Evolutionary conservation across 768 basidiomycete species (phyloP).

Genomic region (Asterophora parasitica): DNA sequence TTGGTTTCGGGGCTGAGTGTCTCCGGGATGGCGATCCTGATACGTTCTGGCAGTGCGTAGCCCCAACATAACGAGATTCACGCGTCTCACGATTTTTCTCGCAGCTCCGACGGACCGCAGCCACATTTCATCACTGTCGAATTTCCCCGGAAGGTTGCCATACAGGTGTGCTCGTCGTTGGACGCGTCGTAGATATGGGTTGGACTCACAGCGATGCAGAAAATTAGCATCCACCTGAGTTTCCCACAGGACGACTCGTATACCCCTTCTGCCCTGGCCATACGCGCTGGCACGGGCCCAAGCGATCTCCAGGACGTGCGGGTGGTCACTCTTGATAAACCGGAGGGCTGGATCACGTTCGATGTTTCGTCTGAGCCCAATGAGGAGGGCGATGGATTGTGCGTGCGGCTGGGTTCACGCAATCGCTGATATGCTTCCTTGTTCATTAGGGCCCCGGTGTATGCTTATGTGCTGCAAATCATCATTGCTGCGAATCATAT

Average conservation of each 20-base stretch:
- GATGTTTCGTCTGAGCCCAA: slow-evolving; percentile 76
- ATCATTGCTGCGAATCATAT: slow-evolving; percentile 91
- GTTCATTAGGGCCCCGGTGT: slow-evolving; percentile 67
- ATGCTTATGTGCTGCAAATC: slow-evolving; percentile 87
- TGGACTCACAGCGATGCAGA: slow-evolving; percentile 39
- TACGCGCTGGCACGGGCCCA: slow-evolving; percentile 88
- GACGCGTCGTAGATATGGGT: background rate
- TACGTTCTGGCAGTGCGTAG: slow-evolving; percentile 95
- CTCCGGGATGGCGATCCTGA: slow-evolving; percentile 82
- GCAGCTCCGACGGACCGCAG: slow-evolving; percentile 89
- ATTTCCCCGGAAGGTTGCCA: slow-evolving; percentile 84
- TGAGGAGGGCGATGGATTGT: slow-evolving; percentile 80
- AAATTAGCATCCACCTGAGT: slow-evolving; percentile 81
- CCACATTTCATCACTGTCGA: slow-evolving; percentile 95
- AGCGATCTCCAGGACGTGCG: slow-evolving; percentile 92
- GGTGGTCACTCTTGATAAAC: slow-evolving; percentile 80
- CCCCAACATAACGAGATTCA: background rate
- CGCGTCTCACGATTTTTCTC: background rate
- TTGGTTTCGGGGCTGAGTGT: slow-evolving; percentile 93
- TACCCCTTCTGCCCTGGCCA: slow-evolving; percentile 85
- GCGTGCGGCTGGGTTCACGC: no score
- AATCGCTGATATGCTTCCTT: slow-evolving; percentile 4
- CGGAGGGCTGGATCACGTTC: slow-evolving; percentile 91
- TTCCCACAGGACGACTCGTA: slow-evolving; percentile 91
- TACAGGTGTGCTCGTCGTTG: slow-evolving; percentile 55